Percentiles rank a stretch among this genome's conserved stretches.
Conservation (phyloP, 495 filamentous ascomycete genomes). For the Daldinia concentrica region DNA sequence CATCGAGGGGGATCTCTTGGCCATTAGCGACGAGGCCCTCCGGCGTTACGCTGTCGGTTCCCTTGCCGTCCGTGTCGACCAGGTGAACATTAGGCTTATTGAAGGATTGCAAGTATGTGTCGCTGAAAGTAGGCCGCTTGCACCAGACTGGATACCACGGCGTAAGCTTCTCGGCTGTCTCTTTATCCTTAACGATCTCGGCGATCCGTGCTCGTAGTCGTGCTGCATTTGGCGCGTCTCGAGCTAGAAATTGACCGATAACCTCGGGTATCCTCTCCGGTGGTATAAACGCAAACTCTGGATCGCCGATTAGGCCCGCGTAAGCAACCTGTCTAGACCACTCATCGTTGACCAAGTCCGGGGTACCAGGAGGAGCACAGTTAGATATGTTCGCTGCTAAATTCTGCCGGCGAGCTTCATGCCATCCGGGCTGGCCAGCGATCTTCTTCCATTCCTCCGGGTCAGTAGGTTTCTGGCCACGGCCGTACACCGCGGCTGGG, state of each 20-base stretch:
- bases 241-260: constrained; percentile 44
- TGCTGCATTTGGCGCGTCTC: constrained; percentile 42
- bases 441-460: constrained; percentile 56
- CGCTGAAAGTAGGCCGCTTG: constrained; percentile 59
- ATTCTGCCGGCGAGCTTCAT: constrained; percentile 51
- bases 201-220: constrained; percentile 50
- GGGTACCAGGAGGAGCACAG: constrained; percentile 37
- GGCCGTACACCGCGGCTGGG: constrained; percentile 59
- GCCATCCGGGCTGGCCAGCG: constrained; percentile 56
- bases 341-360: constrained; percentile 53
- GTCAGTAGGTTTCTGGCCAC: constrained; percentile 60
- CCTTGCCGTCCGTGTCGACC: constrained; percentile 64
- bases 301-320: constrained; percentile 46
- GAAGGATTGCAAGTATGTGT: constrained; percentile 57
- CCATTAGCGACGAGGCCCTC: constrained; percentile 52
- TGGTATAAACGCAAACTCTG: constrained; percentile 31
- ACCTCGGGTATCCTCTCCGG: constrained; percentile 51
- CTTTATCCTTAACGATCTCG: constrained; percentile 54
- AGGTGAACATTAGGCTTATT: constrained; percentile 59
- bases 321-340: constrained; percentile 51
- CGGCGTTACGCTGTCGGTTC: constrained; percentile 52
- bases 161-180: constrained; percentile 54
- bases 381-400: constrained; percentile 45
- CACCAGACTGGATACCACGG: constrained; percentile 59
- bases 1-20: constrained; percentile 55